Evolutionary conservation across 2,329 filamentous ascomycete species (phyloP).

Genomic region (Diplodia sapinea): DNA sequence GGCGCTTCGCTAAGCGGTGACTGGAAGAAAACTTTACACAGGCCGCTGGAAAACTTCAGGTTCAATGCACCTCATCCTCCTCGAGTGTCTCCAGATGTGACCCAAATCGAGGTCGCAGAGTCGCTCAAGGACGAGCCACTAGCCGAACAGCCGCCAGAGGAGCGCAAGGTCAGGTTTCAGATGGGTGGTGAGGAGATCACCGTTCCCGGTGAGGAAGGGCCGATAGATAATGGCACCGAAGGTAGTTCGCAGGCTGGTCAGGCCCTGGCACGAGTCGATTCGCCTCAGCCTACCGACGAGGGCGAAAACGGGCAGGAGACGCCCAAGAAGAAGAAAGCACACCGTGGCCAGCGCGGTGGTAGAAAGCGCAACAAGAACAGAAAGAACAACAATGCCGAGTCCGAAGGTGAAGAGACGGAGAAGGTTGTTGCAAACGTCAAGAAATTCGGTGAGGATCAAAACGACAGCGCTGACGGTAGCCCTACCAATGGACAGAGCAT

Average conservation of each 20-base stretch:
- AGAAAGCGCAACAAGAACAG: conserved; percentile 53
- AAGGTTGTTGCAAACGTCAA: conserved; percentile 50
- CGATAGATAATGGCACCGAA: neutral
- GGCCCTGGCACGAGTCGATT: neutral
- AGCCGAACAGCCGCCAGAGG: conserved; percentile 3
- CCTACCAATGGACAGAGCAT: conserved; percentile 43
- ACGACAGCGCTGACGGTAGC: conserved; percentile 39
- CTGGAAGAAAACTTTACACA: conserved; percentile 33
- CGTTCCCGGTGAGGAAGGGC: conserved; percentile 20
- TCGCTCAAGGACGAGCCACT: neutral
- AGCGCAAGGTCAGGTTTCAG: conserved; percentile 31
- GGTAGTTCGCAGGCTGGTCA: neutral
- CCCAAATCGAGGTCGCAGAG: conserved; percentile 24
- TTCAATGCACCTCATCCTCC: conserved; percentile 41
- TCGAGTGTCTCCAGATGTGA: neutral
- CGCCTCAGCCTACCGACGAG: conserved; percentile 35
- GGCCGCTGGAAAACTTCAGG: conserved; percentile 44
- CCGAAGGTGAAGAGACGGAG: conserved; percentile 42
- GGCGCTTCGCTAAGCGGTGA: conserved; percentile 27
- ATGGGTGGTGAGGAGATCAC: conserved; percentile 30
- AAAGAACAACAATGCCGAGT: conserved; percentile 43
- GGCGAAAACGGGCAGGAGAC: conserved; percentile 34
- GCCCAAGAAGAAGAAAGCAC: conserved; percentile 57
- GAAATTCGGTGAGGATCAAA: conserved; percentile 42
- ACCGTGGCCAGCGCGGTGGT: conserved; percentile 56